phyloP scores from a whole-genome alignment of 208 protist species.

The Leishmania lainsoni region DNA sequence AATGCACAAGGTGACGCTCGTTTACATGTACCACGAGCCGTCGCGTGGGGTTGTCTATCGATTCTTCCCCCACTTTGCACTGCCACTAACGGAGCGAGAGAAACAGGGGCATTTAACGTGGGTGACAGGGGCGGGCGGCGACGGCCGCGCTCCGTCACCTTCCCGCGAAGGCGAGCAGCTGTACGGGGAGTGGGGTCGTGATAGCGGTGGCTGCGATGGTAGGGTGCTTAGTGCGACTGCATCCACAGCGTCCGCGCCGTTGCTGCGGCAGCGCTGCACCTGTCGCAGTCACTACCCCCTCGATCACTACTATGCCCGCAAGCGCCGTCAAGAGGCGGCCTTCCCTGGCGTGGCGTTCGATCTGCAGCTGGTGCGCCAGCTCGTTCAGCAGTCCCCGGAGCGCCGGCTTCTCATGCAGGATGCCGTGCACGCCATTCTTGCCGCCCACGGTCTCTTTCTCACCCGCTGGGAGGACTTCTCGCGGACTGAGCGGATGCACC shows the following conservation, averaged over 20 bases:
- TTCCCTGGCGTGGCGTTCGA: conserved; percentile 58
- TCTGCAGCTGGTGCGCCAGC: conserved; percentile 38
- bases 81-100: conserved; percentile 41
- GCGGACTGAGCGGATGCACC: conserved; percentile 18
- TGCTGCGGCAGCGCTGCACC: conserved; percentile 7
- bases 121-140: not conserved
- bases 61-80: conserved; percentile 48
- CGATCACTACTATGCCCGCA: conserved; percentile 59
- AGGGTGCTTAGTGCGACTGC: not conserved
- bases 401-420: conserved; percentile 64
- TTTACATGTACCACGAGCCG: conserved; percentile 36
- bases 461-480: conserved; percentile 25
- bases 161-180: not conserved
- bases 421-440: conserved; percentile 65
- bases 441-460: conserved; percentile 39
- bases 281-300: conserved; percentile 38
- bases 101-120: conserved; percentile 19
- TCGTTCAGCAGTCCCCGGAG: conserved; percentile 65
- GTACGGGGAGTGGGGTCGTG: conserved; percentile 2
- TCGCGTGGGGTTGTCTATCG: conserved; percentile 33
- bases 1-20: conserved; percentile 16
- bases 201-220: not conserved
- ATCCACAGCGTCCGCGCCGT: not conserved
- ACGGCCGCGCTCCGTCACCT: not conserved
- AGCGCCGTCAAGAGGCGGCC: conserved; percentile 23